Evolutionary conservation across 1,284 basidiomycete species (phyloP).

Genomic region (Heterobasidion parviporum): DNA sequence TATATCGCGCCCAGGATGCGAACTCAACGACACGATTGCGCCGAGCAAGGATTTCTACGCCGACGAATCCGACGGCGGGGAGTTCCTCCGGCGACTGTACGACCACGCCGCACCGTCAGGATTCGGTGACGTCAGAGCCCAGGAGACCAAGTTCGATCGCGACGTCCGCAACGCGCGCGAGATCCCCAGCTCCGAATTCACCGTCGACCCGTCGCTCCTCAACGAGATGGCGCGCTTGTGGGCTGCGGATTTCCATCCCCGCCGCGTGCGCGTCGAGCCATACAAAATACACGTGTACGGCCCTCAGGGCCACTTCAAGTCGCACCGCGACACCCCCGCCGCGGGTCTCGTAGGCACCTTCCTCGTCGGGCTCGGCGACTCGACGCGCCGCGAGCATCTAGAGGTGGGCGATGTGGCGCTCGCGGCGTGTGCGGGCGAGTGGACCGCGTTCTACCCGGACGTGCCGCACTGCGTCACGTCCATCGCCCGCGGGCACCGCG

Average conservation of each 20-base stretch:
- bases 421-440: constrained; percentile 12
- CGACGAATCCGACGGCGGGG: neutral
- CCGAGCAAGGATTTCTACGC: neutral
- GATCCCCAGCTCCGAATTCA: constrained; percentile 18
- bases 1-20: neutral
- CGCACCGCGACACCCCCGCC: constrained; percentile 22
- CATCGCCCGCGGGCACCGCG: constrained; percentile 16
- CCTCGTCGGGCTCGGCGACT: constrained; percentile 20
- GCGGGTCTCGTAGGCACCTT: constrained; percentile 21
- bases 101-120: constrained; percentile 15
- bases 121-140: constrained; percentile 15
- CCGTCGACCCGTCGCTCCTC: constrained; percentile 15
- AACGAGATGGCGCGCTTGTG: constrained; percentile 12
- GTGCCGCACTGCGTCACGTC: constrained; percentile 21
- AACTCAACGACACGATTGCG: neutral
- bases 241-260: constrained; percentile 15
- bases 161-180: constrained; percentile 20
- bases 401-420: constrained; percentile 7
- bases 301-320: constrained; percentile 18
- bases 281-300: constrained; percentile 27
- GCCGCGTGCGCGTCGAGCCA: constrained; percentile 17
- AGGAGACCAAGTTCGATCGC: constrained; percentile 13
- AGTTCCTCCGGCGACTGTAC: constrained; percentile 5
- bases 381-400: constrained; percentile 6
- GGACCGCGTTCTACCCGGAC: constrained; percentile 31